Percentiles rank a stretch among this genome's conserved stretches.
phyloP scores from a whole-genome alignment of 345 rosid genomes.

The Arabis hirsuta region DNA sequence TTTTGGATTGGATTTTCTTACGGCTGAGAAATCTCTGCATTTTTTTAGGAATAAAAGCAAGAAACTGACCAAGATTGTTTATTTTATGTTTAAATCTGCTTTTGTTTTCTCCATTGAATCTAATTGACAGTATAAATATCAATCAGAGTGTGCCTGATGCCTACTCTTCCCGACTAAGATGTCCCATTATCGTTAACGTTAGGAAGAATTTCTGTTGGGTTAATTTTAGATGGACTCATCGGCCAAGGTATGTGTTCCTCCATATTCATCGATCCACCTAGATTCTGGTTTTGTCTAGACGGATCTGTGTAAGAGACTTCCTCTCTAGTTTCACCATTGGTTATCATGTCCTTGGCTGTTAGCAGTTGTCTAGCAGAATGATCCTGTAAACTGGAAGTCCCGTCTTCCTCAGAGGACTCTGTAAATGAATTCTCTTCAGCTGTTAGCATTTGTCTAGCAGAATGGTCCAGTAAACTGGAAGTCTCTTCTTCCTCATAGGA shows the following conservation, averaged over 20 bases:
- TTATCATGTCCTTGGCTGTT: conserved; percentile 23
- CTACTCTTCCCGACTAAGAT: conserved; percentile 27
- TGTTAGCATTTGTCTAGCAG: conserved; percentile 17
- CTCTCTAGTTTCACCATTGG: conserved; percentile 23
- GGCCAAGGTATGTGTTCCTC: conserved; percentile 41
- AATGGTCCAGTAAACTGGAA: conserved; percentile 11
- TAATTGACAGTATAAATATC: conserved; percentile 30
- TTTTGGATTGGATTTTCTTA: conserved; percentile 22
- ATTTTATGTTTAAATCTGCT: neutral
- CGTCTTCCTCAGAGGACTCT: conserved; percentile 26
- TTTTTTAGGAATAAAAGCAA: conserved; percentile 34
- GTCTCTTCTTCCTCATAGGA: conserved; percentile 29
- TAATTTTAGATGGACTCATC: conserved; percentile 26
- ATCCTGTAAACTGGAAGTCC: conserved; percentile 18
- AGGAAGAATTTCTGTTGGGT: conserved; percentile 15
- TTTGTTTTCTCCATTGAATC: conserved; percentile 1
- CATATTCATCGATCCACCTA: conserved; percentile 15
- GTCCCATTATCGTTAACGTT: conserved; percentile 33
- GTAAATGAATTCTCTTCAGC: neutral
- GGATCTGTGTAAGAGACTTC: conserved; percentile 9
- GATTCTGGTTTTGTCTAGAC: conserved; percentile 13
- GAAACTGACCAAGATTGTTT: conserved; percentile 32
- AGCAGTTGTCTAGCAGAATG: conserved; percentile 27
- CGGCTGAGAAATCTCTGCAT: conserved; percentile 24
- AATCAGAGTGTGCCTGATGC: conserved; percentile 26